Evolutionary conservation across 805 yeast species (phyloP).

Genomic region (Pichia nakasei): DNA sequence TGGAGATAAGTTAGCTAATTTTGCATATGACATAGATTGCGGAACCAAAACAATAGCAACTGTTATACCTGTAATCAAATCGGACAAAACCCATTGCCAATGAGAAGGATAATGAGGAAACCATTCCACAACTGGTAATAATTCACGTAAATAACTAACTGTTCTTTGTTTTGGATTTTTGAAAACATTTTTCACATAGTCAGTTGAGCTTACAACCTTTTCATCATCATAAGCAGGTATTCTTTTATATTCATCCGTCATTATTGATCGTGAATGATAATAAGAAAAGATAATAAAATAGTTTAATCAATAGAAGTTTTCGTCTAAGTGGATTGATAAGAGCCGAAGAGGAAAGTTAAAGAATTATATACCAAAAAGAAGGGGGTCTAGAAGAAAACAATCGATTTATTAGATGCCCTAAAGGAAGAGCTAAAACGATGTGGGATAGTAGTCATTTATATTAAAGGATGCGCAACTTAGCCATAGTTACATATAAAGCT

Average conservation of each 20-base stretch:
- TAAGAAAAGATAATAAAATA: no score
- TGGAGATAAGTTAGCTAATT: slow-evolving; percentile 69
- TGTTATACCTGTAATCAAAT: slow-evolving; percentile 85
- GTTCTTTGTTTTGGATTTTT: slow-evolving; percentile 32
- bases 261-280: no score
- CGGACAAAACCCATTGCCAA: slow-evolving; percentile 62
- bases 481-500: no score
- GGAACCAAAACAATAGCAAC: slow-evolving; percentile 92
- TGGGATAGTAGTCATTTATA: no score
- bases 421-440: no score
- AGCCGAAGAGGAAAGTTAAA: no score
- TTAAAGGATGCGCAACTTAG: no score
- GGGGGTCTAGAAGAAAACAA: no score
- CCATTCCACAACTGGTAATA: slow-evolving; percentile 83
- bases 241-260: neutral
- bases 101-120: slow-evolving; percentile 68
- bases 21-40: slow-evolving; percentile 93
- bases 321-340: no score
- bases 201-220: slow-evolving; percentile 18
- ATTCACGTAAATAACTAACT: slow-evolving; percentile 44
- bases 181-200: slow-evolving; percentile 22
- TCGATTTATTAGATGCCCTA: no score
- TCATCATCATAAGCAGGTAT: slow-evolving; percentile 17
- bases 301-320: no score
- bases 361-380: no score